Base-by-base conservation (phyloP, 192 early-diverging fungal species). In the Podila clonocystis region DNA sequence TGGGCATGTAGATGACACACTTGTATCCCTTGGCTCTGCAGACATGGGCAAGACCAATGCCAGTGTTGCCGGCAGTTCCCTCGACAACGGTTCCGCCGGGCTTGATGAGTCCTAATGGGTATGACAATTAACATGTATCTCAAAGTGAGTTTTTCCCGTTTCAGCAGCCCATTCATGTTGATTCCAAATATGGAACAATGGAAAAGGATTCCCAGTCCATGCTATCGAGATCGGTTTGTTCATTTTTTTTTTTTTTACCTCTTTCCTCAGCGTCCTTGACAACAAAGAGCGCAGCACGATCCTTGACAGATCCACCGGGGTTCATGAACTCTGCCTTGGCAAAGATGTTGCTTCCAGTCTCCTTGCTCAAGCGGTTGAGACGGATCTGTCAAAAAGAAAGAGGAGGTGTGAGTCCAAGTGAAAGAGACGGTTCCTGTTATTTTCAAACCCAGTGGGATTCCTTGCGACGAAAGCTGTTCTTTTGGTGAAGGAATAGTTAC, bases 251-350 rank as follows among this genome's bases (percentile, higher is more conserved):
- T 6, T 29, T 12, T 17, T 15, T 67, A 86, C 85, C 85, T 65
- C 79, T 86, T 65, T 94, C 89, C 78, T 99, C 98, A 33, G 98
- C 97, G 65, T 97, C 91, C 85, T 98, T 93, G 24, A 99, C 94
- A 0, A 99, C 95, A 82, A 87, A 97, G 33, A 98, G 87, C 0
- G 98, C 98, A 7, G 97, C 95, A 28, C 98, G 91, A 85, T 99
- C 98, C 88, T 99, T 99, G 72, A 98, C 96, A 20, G 94, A 95
- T 3, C 97, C 97, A 41, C 95, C 94, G 7, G 97, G 97, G 85
- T 99, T 98, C 96, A 97, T 95, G 82, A 93, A 97, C 88, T 99
- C 97, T 58, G 96, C 95, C 87, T 98, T 99, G 69, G 91, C 96
- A 57, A 93, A 86, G 67, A 99, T 95, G 50, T 96, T 89, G 82